Evolutionary conservation across 129 eudicot genomes (phyloP).

Genomic region (Flaveria brownii): DNA sequence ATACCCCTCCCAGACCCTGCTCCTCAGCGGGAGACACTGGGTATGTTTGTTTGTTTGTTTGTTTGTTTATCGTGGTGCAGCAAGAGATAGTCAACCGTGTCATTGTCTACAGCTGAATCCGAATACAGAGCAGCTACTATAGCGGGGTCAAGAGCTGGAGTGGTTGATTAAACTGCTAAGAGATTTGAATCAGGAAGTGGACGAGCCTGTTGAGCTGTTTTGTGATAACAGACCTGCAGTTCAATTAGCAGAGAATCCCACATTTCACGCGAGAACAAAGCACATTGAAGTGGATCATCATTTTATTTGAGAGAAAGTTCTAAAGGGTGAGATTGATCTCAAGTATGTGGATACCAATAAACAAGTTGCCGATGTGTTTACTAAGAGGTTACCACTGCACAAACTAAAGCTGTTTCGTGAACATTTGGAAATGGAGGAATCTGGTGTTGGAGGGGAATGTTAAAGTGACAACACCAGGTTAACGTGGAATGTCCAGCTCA

Average conservation of each 20-base stretch:
- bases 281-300: neutral
- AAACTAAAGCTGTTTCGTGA: neutral
- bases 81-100: neutral
- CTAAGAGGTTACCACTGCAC: neutral
- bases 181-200: neutral
- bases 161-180: neutral
- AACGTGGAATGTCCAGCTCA: no score
- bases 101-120: neutral
- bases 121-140: neutral
- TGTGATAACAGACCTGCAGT: neutral
- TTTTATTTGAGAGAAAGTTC: neutral
- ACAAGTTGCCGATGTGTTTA: neutral
- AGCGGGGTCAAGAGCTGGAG: neutral
- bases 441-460: neutral
- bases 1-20: no score
- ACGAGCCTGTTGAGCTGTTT: neutral
- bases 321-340: neutral
- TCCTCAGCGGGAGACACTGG: no score
- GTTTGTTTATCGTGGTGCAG: neutral
- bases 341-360: neutral
- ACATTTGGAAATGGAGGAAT: neutral
- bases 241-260: neutral
- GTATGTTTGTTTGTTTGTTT: no score
- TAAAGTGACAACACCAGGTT: neutral
- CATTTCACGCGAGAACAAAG: neutral